Base-by-base conservation (phyloP, 2,329 filamentous ascomycete genomes). In the Aspergillus jensenii region DNA sequence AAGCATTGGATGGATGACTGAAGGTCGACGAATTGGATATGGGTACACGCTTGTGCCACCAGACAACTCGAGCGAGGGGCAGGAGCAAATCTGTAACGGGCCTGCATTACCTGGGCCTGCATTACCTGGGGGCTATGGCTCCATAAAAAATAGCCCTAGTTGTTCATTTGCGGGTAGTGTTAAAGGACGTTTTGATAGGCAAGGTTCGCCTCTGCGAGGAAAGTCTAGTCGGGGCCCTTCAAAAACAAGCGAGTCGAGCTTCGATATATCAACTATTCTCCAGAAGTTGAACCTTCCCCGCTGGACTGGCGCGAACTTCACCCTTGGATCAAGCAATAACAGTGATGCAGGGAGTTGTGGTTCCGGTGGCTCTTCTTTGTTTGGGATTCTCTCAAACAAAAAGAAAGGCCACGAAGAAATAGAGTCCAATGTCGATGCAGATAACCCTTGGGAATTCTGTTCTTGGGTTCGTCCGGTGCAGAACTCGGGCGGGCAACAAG, bases 1-100 rank as follows among this genome's bases (percentile, higher is more conserved):
- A 45, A 78, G 76, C 49, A 61, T 74, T 31, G 76, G 74, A 21
- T 78, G 76, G 76, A 70, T 78, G 68, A 74, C 75, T 9, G 74
- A 68, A 21, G 75, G 75, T 3, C 71, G 70, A 56, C 70, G 75
- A 19, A 61, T 71, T 44, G 75, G 75, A 1, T 78, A 77, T 61
- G 74, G 74, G 2, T 78, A 77, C 56, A 68, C 61, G 15, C 65
- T 74, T 52, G 70, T 77, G 14, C 54, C 64, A 19, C 59, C 64
- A 23, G 60, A 65, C n/a, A 67, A 70, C 41, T n/a, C 46, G 11
- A 47, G 35, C 6, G 61, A 64, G 15, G 55, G 44, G 6, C 39
- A 51, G 6, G 27, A 52, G 8, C 27, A 47, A 49, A 39, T 52
- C 14, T 43, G 21, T 45, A 41, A 23, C 12, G 51, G 47, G n/a